phyloP scores from a whole-genome alignment of 257 asterid genomes.

The Solanum ahanhuiri region DNA sequence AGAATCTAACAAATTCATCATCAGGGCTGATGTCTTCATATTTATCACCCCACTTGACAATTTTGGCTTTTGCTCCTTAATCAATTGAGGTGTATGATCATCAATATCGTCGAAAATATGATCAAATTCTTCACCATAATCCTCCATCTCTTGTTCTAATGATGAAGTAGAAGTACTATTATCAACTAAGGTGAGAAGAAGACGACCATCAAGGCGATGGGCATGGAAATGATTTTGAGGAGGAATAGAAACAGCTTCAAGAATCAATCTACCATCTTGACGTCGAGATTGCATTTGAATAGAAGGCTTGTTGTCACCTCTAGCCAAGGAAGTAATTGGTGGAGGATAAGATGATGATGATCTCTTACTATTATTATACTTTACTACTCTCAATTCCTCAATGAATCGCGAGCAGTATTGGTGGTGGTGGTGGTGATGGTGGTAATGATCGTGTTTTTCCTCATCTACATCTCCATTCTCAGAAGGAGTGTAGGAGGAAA shows the following conservation, averaged over 20 bases:
- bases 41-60: slow-evolving; percentile 21
- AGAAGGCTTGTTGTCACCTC: slow-evolving; percentile 29
- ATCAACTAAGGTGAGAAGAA: slow-evolving; percentile 38
- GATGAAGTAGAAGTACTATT: neutral
- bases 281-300: slow-evolving; percentile 54
- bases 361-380: slow-evolving; percentile 24
- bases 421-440: neutral
- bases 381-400: slow-evolving; percentile 21
- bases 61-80: slow-evolving; percentile 9
- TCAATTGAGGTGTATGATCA: neutral
- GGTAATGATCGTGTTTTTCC: neutral
- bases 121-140: slow-evolving; percentile 8
- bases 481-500: slow-evolving; percentile 23
- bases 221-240: slow-evolving; percentile 45
- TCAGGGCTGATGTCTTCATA: slow-evolving; percentile 29
- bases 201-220: slow-evolving; percentile 58
- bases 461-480: slow-evolving; percentile 22
- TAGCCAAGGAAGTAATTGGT: slow-evolving; percentile 52
- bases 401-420: neutral
- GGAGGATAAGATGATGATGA: slow-evolving; percentile 55
- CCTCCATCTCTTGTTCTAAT: neutral
- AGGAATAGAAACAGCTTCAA: slow-evolving; percentile 62
- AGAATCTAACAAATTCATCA: slow-evolving; percentile 5
- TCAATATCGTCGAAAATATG: slow-evolving; percentile 14
- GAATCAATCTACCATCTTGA: slow-evolving; percentile 54